Conservation (phyloP, 441 rosid species). For the Brassica hybrid region DNA sequence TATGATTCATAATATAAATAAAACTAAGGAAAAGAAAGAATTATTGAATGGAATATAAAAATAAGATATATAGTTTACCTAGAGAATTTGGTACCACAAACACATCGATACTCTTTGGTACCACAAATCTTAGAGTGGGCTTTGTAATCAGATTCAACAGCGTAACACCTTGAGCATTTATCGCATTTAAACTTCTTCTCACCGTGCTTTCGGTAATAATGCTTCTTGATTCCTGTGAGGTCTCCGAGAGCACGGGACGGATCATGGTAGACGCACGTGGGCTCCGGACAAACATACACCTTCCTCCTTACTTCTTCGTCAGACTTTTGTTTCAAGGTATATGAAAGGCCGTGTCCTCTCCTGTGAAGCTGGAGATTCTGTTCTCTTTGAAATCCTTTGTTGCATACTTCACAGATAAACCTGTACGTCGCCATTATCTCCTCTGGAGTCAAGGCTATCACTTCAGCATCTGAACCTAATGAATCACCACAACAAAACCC, state of each 20-base stretch:
- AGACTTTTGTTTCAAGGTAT: not conserved
- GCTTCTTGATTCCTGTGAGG: constrained; percentile 11
- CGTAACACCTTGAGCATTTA: not conserved
- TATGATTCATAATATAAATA: not conserved
- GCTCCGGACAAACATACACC: constrained; percentile 6
- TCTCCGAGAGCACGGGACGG: constrained; percentile 7
- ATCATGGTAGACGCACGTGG: constrained; percentile 10
- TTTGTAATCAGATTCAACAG: not conserved
- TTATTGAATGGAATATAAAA: not conserved
- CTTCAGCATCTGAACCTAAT: constrained; percentile 1
- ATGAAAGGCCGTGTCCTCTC: not conserved
- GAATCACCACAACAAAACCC: not conserved
- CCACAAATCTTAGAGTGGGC: constrained; percentile 6
- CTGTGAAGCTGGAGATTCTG: constrained; percentile 5
- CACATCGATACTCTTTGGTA: not conserved
- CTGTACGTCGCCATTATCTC: not conserved
- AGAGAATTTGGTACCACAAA: not conserved
- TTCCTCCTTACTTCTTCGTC: not conserved
- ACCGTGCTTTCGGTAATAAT: constrained; percentile 2
- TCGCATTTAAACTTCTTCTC: not conserved
- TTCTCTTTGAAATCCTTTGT: not conserved
- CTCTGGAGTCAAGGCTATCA: not conserved
- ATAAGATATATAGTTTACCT: not conserved
- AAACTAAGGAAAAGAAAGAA: not conserved
- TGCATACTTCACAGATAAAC: not conserved